Evolutionary conservation across 2,329 filamentous ascomycete species (phyloP), one percentile per base, ranked within the genome.

Genomic region (Xylariales sp.): DNA sequence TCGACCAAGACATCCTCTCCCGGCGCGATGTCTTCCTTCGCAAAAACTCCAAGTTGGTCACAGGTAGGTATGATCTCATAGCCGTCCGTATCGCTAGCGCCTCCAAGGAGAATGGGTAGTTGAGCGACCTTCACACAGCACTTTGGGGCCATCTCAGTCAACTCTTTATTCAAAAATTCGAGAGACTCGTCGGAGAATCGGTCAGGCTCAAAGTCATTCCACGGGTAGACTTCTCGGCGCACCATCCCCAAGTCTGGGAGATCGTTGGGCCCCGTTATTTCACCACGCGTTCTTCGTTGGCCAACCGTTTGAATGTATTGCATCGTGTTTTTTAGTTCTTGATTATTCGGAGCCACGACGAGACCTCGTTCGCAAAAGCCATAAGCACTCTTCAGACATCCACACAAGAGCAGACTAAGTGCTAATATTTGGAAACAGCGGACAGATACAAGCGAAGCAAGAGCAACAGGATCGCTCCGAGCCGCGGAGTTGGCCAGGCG

Each of bases 41-140:
- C 95, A 78, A 98, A 98, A 3, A 99, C 86, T 4, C 96, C 96
- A 0, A 99, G 86, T 79, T 99, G 96, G 68, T 87, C 86, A 72
- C 89, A 90, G 5, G 87, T 90, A 8, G 84, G 82, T 16, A 85
- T 85, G 48, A 82, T 81, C n/a, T 84, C 82, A 71, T 83, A 83
- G 32, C 75, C 76, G 67, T 85, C 83, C 0, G 82, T 84, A 34
- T 81, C 80, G 64, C 86, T 86, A 3, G 85, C 86, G 30, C 82
- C 82, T 55, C 86, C 83, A 10, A 90, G 82, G 30, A 98, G 81
- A 0, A 92, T 83, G 0, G 95, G 96, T 4, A 99, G 82, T 39
- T 90, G 86, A 0, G 93, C 89, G 3, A 91, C 90, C 65, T 89
- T 87, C 36, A 97, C 92, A 70, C 93, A 92, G 68, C 95, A 92